Evolutionary conservation across 345 rosid genomes (phyloP).

Genomic region (Gossypium stocksii): DNA sequence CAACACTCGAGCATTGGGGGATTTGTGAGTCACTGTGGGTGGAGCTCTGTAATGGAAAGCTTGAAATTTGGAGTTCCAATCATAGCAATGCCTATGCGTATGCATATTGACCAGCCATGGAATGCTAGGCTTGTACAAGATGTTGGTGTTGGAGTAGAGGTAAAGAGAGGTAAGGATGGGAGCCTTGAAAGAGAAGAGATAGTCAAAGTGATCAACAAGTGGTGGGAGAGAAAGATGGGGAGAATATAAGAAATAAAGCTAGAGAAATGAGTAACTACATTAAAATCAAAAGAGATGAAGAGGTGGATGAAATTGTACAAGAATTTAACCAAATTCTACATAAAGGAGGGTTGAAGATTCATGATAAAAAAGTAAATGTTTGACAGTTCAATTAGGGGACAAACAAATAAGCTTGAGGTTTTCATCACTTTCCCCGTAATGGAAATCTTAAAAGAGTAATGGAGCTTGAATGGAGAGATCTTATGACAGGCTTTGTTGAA

Average conservation of each 20-base stretch:
- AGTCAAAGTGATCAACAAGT: conserved; percentile 20
- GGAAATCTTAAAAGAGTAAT: too few relatives aligned
- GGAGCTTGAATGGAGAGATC: too few relatives aligned
- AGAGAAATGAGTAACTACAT: conserved; percentile 27
- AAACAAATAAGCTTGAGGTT: too few relatives aligned
- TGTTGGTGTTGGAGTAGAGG: conserved; percentile 34
- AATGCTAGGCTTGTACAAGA: conserved; percentile 30
- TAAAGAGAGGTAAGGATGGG: conserved; percentile 15
- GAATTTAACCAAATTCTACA: conserved; percentile 11
- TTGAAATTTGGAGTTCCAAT: conserved; percentile 34
- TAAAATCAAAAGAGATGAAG: conserved; percentile 24
- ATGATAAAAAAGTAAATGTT: too few relatives aligned
- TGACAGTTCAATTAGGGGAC: too few relatives aligned
- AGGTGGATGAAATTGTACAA: conserved; percentile 21
- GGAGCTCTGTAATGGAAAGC: conserved; percentile 35
- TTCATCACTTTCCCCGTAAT: too few relatives aligned
- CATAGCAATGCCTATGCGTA: conserved; percentile 25
- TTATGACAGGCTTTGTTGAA: too few relatives aligned
- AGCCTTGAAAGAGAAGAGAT: conserved; percentile 19
- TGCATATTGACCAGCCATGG: conserved; percentile 38
- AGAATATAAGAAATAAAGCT: conserved; percentile 19
- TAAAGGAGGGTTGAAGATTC: background rate
- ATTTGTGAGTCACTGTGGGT: conserved; percentile 44
- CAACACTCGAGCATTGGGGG: conserved; percentile 24
- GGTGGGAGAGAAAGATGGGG: conserved; percentile 18